A percentile compares a stretch with the other conserved stretches of the same genome.
Evolutionary conservation across 176 grass and related monocot species (phyloP).

Genomic region (Leersia perrieri): DNA sequence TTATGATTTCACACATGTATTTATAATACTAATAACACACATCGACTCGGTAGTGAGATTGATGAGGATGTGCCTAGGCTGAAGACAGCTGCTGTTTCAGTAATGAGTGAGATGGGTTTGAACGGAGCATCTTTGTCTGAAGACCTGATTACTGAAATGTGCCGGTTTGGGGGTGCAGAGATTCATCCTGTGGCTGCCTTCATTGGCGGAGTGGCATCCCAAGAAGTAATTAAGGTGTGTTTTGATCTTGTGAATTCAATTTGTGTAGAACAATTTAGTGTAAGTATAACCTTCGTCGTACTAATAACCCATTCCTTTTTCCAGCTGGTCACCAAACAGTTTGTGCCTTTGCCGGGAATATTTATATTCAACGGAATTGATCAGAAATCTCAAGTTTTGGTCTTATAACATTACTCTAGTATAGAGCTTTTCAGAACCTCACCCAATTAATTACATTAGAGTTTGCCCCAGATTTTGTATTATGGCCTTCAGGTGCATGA

Average conservation of each 20-base stretch:
- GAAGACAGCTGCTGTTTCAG: constrained; percentile 63
- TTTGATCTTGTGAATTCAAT: constrained; percentile 1
- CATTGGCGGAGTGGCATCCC: constrained; percentile 78
- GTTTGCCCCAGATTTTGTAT: constrained; percentile 11
- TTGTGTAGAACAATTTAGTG: background rate
- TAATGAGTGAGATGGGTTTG: constrained; percentile 72
- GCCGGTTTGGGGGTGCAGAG: constrained; percentile 78
- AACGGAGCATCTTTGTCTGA: constrained; percentile 63
- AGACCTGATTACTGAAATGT: constrained; percentile 84
- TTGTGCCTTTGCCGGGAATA: constrained; percentile 73
- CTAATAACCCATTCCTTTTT: constrained; percentile 20
- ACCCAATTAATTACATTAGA: background rate
- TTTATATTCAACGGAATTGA: constrained; percentile 94
- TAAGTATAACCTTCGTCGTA: background rate
- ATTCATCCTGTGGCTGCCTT: constrained; percentile 81
- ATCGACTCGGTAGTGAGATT: constrained; percentile 64
- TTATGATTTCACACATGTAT: constrained; percentile 29
- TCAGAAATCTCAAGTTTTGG: constrained; percentile 85
- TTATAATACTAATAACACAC: constrained; percentile 60
- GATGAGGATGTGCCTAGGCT: constrained; percentile 84
- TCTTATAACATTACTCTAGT: constrained; percentile 34
- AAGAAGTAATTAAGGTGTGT: constrained; percentile 86
- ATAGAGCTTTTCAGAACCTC: background rate
- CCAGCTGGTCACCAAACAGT: constrained; percentile 88
- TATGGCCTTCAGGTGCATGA: background rate